phyloP scores from a whole-genome alignment of 23 red algal genomes.

The Gracilaria vermiculophylla region DNA sequence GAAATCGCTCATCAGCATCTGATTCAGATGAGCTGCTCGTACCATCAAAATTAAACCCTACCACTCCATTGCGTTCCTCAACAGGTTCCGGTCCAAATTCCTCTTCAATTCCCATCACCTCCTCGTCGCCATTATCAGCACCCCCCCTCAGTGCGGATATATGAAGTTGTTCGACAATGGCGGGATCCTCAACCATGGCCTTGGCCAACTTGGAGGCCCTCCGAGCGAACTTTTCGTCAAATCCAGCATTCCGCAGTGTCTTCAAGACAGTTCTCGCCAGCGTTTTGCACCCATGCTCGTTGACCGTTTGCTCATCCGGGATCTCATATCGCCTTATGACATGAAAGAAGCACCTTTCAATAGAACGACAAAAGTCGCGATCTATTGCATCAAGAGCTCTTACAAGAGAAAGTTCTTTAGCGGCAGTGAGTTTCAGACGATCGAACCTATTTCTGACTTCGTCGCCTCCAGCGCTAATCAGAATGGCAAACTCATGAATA shows the following conservation, averaged over 20 bases:
- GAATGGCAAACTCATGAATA: neutral
- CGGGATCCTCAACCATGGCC: slow-evolving; percentile 9
- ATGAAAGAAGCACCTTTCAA: slow-evolving; percentile 35
- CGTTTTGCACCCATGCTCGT: neutral
- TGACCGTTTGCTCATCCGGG: neutral
- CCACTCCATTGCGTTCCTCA: neutral
- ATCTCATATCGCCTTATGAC: neutral
- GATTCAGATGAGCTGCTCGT: neutral
- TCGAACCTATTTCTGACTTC: neutral
- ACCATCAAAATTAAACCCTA: neutral
- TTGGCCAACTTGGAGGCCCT: neutral
- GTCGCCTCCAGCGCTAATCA: slow-evolving; percentile 3
- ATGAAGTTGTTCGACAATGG: neutral
- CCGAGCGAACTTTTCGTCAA: slow-evolving; percentile 11
- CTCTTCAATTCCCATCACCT: neutral
- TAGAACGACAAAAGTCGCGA: neutral
- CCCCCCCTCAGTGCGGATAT: neutral
- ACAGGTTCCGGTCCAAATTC: neutral
- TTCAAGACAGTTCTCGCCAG: slow-evolving; percentile 1
- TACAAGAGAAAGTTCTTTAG: neutral
- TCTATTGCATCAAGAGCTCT: neutral
- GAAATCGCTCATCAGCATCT: neutral
- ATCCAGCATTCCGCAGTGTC: slow-evolving; percentile 15
- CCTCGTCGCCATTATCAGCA: neutral
- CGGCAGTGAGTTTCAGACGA: neutral